Percentiles rank a stretch among this genome's conserved stretches.
Evolutionary conservation across 2,329 filamentous ascomycete genomes (phyloP).

Genomic region (Colletotrichum sp.): DNA sequence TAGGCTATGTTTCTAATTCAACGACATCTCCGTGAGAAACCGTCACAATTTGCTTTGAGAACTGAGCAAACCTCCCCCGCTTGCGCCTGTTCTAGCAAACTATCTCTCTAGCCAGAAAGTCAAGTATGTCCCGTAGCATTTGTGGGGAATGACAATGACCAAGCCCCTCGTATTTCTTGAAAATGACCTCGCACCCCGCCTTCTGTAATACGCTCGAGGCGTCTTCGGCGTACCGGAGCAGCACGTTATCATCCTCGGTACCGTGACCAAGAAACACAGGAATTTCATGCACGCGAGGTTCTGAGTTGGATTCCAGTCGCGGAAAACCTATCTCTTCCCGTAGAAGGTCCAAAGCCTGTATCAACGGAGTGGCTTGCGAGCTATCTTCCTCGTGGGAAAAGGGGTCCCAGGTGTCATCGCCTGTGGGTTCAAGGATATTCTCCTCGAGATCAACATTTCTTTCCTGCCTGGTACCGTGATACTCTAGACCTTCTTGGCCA

Average conservation of each 20-base stretch:
- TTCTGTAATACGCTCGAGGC: constrained; percentile 35
- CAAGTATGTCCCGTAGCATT: constrained; percentile 43
- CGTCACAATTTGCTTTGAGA: not conserved
- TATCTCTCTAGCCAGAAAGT: constrained; percentile 28
- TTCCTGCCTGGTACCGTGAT: not conserved
- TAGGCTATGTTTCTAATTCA: not conserved
- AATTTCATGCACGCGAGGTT: constrained; percentile 26
- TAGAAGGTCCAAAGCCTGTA: not conserved
- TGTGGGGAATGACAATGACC: constrained; percentile 50
- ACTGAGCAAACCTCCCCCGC: not conserved
- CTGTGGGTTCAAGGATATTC: not conserved
- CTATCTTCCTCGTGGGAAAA: not conserved
- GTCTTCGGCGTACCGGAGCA: constrained; percentile 36
- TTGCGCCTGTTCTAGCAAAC: not conserved
- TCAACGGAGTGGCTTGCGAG: not conserved
- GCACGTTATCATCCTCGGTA: constrained; percentile 44
- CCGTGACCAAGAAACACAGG: constrained; percentile 54
- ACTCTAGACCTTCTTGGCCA: not conserved
- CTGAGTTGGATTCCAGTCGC: not conserved
- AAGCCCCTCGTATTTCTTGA: constrained; percentile 42
- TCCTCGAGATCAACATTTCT: not conserved
- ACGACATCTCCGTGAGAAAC: not conserved
- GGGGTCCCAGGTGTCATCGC: not conserved
- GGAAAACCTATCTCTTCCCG: not conserved
- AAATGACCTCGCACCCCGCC: constrained; percentile 38